Evolutionary conservation across 768 basidiomycete species (phyloP).

Genomic region (Tulasnella sp.): DNA sequence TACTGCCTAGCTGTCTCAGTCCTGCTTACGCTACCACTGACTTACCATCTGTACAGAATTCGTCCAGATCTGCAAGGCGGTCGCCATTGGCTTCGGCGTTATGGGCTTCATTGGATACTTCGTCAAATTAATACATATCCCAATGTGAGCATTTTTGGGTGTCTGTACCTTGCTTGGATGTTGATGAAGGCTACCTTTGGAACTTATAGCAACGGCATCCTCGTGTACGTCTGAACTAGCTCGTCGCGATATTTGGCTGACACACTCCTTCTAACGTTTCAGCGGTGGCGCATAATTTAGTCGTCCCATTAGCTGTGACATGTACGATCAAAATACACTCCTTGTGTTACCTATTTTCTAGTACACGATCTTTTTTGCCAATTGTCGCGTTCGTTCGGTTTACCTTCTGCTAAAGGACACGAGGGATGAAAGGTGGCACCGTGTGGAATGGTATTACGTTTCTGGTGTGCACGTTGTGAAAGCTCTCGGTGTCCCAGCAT

Average conservation of each 20-base stretch:
- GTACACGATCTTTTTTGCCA: not conserved
- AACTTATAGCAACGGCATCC: constrained; percentile 8
- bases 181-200: not conserved
- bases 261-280: not conserved
- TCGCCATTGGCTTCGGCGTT: constrained; percentile 93
- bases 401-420: too few relatives aligned
- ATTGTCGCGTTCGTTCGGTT: not conserved
- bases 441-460: too few relatives aligned
- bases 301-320: not conserved
- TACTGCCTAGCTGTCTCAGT: constrained; percentile 31
- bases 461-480: too few relatives aligned
- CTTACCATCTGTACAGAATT: constrained; percentile 54
- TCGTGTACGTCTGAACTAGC: not conserved
- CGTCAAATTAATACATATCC: constrained; percentile 96
- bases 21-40: not conserved
- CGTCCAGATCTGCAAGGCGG: constrained; percentile 87
- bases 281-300: not conserved
- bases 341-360: not conserved
- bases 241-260: not conserved
- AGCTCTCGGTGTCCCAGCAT: too few relatives aligned
- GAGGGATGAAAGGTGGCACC: too few relatives aligned
- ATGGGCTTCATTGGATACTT: constrained; percentile 99
- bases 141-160: constrained; percentile 62
- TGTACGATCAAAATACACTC: not conserved
- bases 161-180: not conserved